Evolutionary conservation across 139 green algal species (phyloP), one percentile per base, ranked within the genome.

Genomic region (Axilococcus clingmanii): DNA sequence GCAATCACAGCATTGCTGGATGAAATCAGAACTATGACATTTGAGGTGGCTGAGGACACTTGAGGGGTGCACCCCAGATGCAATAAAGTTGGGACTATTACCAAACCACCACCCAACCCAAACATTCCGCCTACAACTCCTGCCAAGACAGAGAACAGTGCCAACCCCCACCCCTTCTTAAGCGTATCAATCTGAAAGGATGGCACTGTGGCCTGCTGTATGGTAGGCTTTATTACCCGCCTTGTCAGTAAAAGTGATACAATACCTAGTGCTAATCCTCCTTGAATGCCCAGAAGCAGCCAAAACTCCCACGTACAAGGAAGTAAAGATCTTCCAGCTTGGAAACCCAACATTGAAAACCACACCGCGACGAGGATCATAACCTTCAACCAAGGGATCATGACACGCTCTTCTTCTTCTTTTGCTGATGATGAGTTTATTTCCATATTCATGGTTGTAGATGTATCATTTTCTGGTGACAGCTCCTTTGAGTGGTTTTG

Each of bases 71-170:
- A 22, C 20, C 28, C n/a, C 3, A 57, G 29, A 29, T 57, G 30
- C 20, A 57, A 16, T 30, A 57, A 11, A 15, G 43, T 3, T 34
- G 49, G 49, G 19, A 14, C 28, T n/a, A 57, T 44, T 23, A 57
- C 14, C 27, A 57, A 27, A 35, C 49, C 49, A 28, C 49, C 49
- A 32, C 49, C 49, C 15, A 57, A 22, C 19, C 49, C 49, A 28
- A 57, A 14, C 28, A 31, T 57, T 7, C 49, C 49, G 20, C 30
- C 35, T 24, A 57, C 15, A 31, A 57, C 28, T 4, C 49, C 49
- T 16, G 43, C 28, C 15, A 57, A 16, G 29, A 46, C 16, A 14
- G 15, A 57, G 24, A 57, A 29, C 5, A 44, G 14, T 14, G 28
- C 22, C 8, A 57, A 30, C 0, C 24, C 20, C 15, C 29, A 33